A percentile compares a stretch with the other conserved stretches of the same genome.
phyloP scores from a whole-genome alignment of 164 flowering plant genomes.

The Umbellularia californica region DNA sequence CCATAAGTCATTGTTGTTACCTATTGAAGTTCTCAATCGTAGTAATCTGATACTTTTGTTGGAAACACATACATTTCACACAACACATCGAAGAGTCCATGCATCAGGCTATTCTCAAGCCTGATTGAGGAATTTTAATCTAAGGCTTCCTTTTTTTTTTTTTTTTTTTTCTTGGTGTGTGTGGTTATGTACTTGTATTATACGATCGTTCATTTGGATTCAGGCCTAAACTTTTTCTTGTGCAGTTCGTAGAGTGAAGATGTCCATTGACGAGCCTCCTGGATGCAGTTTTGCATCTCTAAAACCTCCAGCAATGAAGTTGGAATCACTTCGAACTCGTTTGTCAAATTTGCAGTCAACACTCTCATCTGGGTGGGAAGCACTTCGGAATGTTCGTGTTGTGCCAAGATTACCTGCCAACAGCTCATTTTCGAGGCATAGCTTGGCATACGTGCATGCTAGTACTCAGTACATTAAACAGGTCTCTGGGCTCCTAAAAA shows the following conservation, averaged over 20 bases:
- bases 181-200: background rate
- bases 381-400: slow-evolving; percentile 50
- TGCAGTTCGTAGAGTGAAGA: slow-evolving; percentile 85
- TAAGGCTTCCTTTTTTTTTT: background rate
- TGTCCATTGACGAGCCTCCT: slow-evolving; percentile 66
- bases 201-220: background rate
- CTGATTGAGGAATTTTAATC: background rate
- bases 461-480: slow-evolving; percentile 80
- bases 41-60: background rate
- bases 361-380: slow-evolving; percentile 64
- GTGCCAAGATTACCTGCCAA: slow-evolving; percentile 47
- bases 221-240: slow-evolving; percentile 10
- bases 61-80: background rate
- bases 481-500: slow-evolving; percentile 77
- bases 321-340: slow-evolving; percentile 40
- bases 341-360: slow-evolving; percentile 45
- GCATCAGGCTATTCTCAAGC: background rate
- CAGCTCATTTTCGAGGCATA: slow-evolving; percentile 66
- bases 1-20: background rate
- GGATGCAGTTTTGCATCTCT: slow-evolving; percentile 74
- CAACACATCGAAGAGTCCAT: background rate
- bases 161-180: background rate
- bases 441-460: slow-evolving; percentile 77
- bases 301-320: slow-evolving; percentile 40
- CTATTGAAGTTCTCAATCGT: background rate